Conservation (phyloP, 805 yeast genomes). For the Cyberlindnera nakhonratchasimensis region DNA sequence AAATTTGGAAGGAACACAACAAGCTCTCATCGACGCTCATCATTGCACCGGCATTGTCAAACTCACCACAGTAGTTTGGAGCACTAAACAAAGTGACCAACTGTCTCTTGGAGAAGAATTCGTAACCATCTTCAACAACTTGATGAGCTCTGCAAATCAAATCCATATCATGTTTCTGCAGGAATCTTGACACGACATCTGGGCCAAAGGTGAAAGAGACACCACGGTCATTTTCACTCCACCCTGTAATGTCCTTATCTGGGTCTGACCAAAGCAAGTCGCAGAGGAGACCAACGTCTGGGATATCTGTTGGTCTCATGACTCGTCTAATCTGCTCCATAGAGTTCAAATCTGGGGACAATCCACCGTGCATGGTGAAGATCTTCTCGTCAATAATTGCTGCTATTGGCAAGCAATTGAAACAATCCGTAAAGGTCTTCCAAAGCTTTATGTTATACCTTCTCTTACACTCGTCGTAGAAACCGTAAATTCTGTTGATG, state of each 20-base stretch:
- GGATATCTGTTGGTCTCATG: constrained; percentile 99
- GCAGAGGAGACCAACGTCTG: constrained; percentile 94
- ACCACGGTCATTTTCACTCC: constrained; percentile 99
- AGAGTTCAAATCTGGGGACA: constrained; percentile 93
- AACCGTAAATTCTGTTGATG: constrained; percentile 95
- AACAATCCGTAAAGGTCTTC: constrained; percentile 98
- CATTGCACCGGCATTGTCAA: constrained; percentile 99
- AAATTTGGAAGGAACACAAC: constrained; percentile 92
- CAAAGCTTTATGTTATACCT: constrained; percentile 97
- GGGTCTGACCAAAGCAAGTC: constrained; percentile 98
- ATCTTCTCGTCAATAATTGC: constrained; percentile 97
- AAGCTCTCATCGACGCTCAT: constrained; percentile 97
- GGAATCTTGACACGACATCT: constrained; percentile 92
- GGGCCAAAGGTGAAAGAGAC: constrained; percentile 99
- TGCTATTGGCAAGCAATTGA: constrained; percentile 97
- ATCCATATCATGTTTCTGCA: constrained; percentile 97
- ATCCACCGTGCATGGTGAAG: constrained; percentile 98
- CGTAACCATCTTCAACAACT: constrained; percentile 98
- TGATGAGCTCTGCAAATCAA: constrained; percentile 98
- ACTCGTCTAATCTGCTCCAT: constrained; percentile 99
- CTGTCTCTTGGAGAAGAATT: constrained; percentile 93
- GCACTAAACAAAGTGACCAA: constrained; percentile 94
- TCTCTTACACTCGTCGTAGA: constrained; percentile 97
- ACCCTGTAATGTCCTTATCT: constrained; percentile 95
- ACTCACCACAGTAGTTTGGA: constrained; percentile 98